Percentiles rank a stretch among this genome's conserved stretches.
Conservation (phyloP, 331 rosid genomes). For the Phaseolus coccineus region DNA sequence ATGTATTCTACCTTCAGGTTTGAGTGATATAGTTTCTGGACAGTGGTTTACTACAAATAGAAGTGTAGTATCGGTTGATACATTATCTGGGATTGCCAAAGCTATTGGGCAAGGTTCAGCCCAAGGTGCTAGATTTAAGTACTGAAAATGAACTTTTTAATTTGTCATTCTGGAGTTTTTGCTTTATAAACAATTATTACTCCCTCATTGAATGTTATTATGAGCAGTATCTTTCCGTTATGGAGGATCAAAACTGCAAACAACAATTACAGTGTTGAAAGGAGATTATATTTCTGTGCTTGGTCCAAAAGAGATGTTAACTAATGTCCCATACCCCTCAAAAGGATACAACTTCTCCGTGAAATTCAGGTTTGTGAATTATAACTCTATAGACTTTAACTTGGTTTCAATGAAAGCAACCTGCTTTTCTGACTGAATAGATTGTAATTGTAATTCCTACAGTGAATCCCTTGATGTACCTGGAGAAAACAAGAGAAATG, state of each 20-base stretch:
- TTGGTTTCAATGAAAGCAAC: slow-evolving; percentile 38
- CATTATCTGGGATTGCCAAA: slow-evolving; percentile 69
- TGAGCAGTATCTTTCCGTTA: slow-evolving; percentile 73
- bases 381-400: slow-evolving; percentile 24
- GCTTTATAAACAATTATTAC: slow-evolving; percentile 36
- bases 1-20: slow-evolving; percentile 57
- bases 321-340: slow-evolving; percentile 84
- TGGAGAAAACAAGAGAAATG: slow-evolving; percentile 54
- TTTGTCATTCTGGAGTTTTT: slow-evolving; percentile 37
- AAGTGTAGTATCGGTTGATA: slow-evolving; percentile 75
- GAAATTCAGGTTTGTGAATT: slow-evolving; percentile 74
- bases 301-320: slow-evolving; percentile 82
- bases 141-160: slow-evolving; percentile 35
- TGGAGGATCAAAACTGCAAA: slow-evolving; percentile 67
- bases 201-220: slow-evolving; percentile 40
- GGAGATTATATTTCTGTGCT: slow-evolving; percentile 67
- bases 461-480: slow-evolving; percentile 53
- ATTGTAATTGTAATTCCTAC: slow-evolving; percentile 43
- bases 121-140: slow-evolving; percentile 63
- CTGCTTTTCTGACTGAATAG: slow-evolving; percentile 37
- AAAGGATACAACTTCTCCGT: slow-evolving; percentile 91
- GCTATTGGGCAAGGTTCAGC: slow-evolving; percentile 88
- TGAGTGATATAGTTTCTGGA: slow-evolving; percentile 73
- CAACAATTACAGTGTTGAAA: slow-evolving; percentile 64
- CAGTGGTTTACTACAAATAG: slow-evolving; percentile 73